Conservation (phyloP, 2,329 filamentous ascomycete species). For the Monilinia fructigena region DNA sequence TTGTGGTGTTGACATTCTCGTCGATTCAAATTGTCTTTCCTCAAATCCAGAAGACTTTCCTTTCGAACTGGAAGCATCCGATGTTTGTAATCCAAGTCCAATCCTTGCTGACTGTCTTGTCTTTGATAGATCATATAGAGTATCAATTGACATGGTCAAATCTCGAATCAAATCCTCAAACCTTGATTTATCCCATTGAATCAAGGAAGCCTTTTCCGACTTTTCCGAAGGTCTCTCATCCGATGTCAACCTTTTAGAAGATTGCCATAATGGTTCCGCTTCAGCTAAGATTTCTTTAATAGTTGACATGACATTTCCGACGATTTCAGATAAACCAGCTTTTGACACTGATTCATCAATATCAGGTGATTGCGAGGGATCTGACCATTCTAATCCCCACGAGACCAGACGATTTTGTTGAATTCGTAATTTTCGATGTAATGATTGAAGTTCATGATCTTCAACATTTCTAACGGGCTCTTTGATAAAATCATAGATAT, state of each 20-base stretch:
- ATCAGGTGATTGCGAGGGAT: slow-evolving; percentile 64
- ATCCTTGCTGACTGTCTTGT: slow-evolving; percentile 51
- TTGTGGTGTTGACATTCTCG: slow-evolving; percentile 60
- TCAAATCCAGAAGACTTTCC: slow-evolving; percentile 38
- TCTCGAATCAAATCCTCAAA: slow-evolving; percentile 75
- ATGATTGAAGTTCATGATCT: slow-evolving; percentile 66
- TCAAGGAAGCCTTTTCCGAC: slow-evolving; percentile 53
- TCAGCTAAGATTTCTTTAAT: slow-evolving; percentile 79
- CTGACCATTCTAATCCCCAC: slow-evolving; percentile 81
- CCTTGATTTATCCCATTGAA: slow-evolving; percentile 67
- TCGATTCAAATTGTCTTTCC: slow-evolving; percentile 52
- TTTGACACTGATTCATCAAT: slow-evolving; percentile 71
- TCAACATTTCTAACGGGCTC: slow-evolving; percentile 61
- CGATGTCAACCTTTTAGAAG: slow-evolving; percentile 49
- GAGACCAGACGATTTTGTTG: slow-evolving; percentile 71
- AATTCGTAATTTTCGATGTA: slow-evolving; percentile 75
- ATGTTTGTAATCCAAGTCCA: slow-evolving; percentile 26
- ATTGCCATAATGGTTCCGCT: slow-evolving; percentile 69
- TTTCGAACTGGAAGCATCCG: slow-evolving; percentile 27
- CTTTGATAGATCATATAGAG: slow-evolving; percentile 71
- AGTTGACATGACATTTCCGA: slow-evolving; percentile 74
- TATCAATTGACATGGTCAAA: slow-evolving; percentile 75
- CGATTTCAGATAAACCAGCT: slow-evolving; percentile 72
- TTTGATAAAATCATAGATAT: slow-evolving; percentile 70
- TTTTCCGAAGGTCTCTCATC: slow-evolving; percentile 34